Evolutionary conservation across 2,329 filamentous ascomycete species (phyloP), one percentile per base, ranked within the genome.

Genomic region (Sarocladium kiliense): DNA sequence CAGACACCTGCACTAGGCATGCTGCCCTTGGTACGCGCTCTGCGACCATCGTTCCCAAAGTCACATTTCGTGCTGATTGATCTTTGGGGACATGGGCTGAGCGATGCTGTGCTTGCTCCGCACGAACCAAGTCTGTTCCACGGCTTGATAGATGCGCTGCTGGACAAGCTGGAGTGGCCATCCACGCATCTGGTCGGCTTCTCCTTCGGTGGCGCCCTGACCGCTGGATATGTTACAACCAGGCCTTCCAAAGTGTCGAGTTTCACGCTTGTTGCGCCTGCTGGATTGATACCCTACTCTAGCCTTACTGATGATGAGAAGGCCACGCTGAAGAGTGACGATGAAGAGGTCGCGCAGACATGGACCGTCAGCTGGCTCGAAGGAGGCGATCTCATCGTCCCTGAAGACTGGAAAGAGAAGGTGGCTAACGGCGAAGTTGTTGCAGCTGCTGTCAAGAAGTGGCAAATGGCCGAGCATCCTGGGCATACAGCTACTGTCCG

Each of bases 11-110:
- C 77, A 2, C 61, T 81, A 3, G 77, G 77, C 21, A 62, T 81
- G 54, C 63, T 71, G 0, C 76, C 77, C 0, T 66, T 81, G 1
- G 67, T 70, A 0, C 63, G 58, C 5, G 58, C 61, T 0, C 65
- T 82, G 1, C 65, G 67, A 1, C 34, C 62, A 0, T 59, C 58
- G 0, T 73, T 71, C 45, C 71, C 76, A 0, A 25, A 59, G 0
- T 62, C 75, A 0, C 66, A 75, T 11, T 66, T 74, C 30, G 72
- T 76, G 0, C 64, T 79, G 1, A 18, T 78, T 14, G 79, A 82
- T 55, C 70, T 76, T 11, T 81, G 76, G 77, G 79, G 79, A 27
- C 79, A 82, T 53, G 78, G 78, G 0, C 63, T 82, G n/a, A 74
- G 67, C 26, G 73, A 75, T 5, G 80, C 77, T 0, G 78, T 78